Conservation (phyloP, 495 filamentous ascomycete species). For the Hypomontagnella submonticulosa region DNA sequence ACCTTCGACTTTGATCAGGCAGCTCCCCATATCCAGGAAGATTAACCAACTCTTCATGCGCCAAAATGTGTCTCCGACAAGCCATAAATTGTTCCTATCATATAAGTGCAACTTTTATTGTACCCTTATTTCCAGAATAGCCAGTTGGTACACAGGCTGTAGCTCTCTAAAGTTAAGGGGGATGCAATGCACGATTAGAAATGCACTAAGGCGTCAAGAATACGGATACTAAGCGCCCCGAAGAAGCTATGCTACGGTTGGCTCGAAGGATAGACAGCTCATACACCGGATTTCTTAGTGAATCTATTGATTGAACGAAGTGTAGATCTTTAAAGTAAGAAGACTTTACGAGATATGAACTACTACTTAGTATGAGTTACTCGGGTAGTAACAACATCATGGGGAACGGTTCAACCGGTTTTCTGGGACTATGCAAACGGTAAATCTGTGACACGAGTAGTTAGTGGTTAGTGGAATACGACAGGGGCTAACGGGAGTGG, state of each 20-base stretch:
- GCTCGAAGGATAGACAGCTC: slow-evolving; percentile 16
- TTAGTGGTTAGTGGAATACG: slow-evolving; percentile 14
- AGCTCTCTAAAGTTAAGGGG: slow-evolving; percentile 30
- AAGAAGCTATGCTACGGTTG: slow-evolving; percentile 21
- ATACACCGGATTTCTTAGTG: slow-evolving; percentile 8
- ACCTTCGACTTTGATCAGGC: slow-evolving; percentile 20
- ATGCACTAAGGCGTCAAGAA: slow-evolving; percentile 26
- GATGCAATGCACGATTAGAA: slow-evolving; percentile 33
- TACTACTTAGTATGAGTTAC: no score
- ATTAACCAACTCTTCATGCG: slow-evolving; percentile 55
- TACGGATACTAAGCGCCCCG: slow-evolving; percentile 36
- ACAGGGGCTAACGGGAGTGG: slow-evolving; percentile 32
- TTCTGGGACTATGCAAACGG: slow-evolving; percentile 43
- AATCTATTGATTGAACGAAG: slow-evolving; percentile 19
- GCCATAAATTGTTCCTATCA: slow-evolving; percentile 34
- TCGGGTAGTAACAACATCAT: neutral
- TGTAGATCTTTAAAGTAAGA: slow-evolving; percentile 19
- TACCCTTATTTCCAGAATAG: slow-evolving; percentile 46
- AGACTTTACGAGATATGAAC: slow-evolving; percentile 17
- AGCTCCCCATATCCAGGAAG: slow-evolving; percentile 33
- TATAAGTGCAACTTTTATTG: slow-evolving; percentile 42
- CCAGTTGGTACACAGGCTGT: slow-evolving; percentile 42
- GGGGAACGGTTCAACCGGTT: slow-evolving; percentile 29
- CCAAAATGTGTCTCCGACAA: slow-evolving; percentile 34
- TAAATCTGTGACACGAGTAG: slow-evolving; percentile 25